Conservation (phyloP, 2,329 filamentous ascomycete species). For the Trichophyton mentagrophytes region DNA sequence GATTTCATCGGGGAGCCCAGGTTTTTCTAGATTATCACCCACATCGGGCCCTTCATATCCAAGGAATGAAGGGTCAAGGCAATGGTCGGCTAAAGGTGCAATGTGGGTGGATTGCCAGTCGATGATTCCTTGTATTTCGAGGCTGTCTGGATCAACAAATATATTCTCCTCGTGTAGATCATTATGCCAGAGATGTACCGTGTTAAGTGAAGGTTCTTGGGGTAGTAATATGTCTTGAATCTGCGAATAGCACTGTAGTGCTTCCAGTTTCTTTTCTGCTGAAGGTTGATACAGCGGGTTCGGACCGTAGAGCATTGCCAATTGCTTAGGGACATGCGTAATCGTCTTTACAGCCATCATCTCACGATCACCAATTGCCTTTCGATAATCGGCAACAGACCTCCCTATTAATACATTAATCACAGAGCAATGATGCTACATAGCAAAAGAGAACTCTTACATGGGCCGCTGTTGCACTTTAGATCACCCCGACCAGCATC, state of each 20-base stretch:
- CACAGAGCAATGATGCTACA: neutral
- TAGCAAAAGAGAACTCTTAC: neutral
- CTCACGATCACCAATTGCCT: conserved; percentile 6
- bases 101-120: conserved; percentile 23
- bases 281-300: conserved; percentile 14
- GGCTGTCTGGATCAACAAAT: conserved; percentile 22
- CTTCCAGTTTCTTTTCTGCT: conserved; percentile 19
- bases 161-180: conserved; percentile 22
- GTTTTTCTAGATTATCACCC: conserved; percentile 16
- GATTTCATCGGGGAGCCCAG: conserved; percentile 8
- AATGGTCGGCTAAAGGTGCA: conserved; percentile 21
- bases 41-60: conserved; percentile 20
- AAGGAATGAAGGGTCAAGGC: conserved; percentile 19
- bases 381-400: conserved; percentile 2
- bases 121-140: conserved; percentile 20
- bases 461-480: conserved; percentile 7
- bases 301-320: conserved; percentile 7
- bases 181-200: conserved; percentile 20
- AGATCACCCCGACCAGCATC: conserved; percentile 13
- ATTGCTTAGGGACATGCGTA: conserved; percentile 4
- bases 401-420: neutral
- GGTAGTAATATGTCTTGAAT: conserved; percentile 7
- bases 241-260: conserved; percentile 15
- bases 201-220: conserved; percentile 8
- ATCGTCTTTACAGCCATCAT: conserved; percentile 1